Evolutionary conservation across 495 filamentous ascomycete species (phyloP), one percentile per base, ranked within the genome.

Genomic region (Chaetomium fimeti): DNA sequence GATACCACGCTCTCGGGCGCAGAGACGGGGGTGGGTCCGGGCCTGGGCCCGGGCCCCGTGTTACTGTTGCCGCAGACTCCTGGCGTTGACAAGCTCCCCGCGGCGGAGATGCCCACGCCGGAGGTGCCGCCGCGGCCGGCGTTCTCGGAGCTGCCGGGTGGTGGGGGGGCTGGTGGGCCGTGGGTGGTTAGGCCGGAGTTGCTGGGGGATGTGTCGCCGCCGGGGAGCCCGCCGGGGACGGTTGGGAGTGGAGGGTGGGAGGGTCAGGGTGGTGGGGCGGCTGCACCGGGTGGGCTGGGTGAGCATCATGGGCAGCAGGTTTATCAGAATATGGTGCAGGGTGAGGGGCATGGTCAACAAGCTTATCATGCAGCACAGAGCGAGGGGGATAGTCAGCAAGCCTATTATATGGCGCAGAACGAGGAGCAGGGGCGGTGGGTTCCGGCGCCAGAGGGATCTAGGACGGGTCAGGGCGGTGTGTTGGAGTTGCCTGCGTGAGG

Each of bases 71-170:
- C 24, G 32, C 49, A 47, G 27, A 3, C 27, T 9, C 60, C n/a
- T 12, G 25, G 24, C 16, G 8, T 1, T 36, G 38, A 27, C n/a
- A 24, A 38, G n/a, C 3, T 2, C 3, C 28, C 32, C 1, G 36
- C 36, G 18, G 61, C 25, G 3, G 52, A 57, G 52, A 63, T 63
- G 61, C 42, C 61, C 3, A 49, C 40, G 2, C 61, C 61, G 16
- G 43, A 38, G n/a, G 61, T 56, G 12, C 27, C 20, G 2, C 53
- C 52, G 2, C 3, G 40, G 52, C 28, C 28, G 27, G 42, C 28
- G 42, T 8, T 42, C 12, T 49, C 51, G 1, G 52, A 48, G 3
- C 28, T 56, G 11, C 36, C 25, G 18, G 20, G n/a, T 8, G n/a
- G 8, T 24, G 43, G 13, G 13, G 42, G 43, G 18, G 45, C 3